Evolutionary conservation across 1,139 yeast species (phyloP).

Genomic region (Arxiozyma slooffiae): DNA sequence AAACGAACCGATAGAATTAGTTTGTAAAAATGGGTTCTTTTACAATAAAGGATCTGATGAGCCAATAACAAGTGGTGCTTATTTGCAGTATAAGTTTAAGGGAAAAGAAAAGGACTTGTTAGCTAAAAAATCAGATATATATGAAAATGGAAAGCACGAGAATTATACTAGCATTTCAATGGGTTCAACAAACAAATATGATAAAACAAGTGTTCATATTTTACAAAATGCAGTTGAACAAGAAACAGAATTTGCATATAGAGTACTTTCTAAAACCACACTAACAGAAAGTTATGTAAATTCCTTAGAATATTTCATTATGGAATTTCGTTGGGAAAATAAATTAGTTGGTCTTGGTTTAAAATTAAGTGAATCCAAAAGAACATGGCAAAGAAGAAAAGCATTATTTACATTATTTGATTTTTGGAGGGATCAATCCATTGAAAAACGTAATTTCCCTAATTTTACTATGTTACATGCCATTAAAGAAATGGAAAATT

Average conservation of each 20-base stretch:
- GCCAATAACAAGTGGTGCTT: constrained; percentile 27
- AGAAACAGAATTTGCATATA: constrained; percentile 24
- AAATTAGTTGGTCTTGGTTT: constrained; percentile 27
- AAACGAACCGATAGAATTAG: constrained; percentile 26
- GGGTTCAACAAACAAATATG: constrained; percentile 17
- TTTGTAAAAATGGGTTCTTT: constrained; percentile 28
- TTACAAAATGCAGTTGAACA: constrained; percentile 22
- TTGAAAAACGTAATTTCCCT: constrained; percentile 25
- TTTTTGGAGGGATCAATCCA: constrained; percentile 31
- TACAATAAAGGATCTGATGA: constrained; percentile 20
- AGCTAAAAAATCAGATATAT: constrained; percentile 8
- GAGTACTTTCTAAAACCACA: constrained; percentile 22
- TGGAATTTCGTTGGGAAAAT: constrained; percentile 32
- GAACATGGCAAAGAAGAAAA: constrained; percentile 31
- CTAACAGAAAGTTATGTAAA: constrained; percentile 29
- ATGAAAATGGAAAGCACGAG: background rate
- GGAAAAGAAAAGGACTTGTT: constrained; percentile 25
- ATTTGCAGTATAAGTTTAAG: constrained; percentile 25
- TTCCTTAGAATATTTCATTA: constrained; percentile 27
- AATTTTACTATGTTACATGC: constrained; percentile 27
- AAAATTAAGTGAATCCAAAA: constrained; percentile 27
- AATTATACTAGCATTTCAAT: constrained; percentile 9
- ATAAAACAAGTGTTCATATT: constrained; percentile 25
- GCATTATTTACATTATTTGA: constrained; percentile 30
- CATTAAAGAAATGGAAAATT: constrained; percentile 31